Percentiles rank a stretch among this genome's conserved stretches.
Evolutionary conservation across 75 land plant species (phyloP).

Genomic region (Pseudotsuga menziesii): DNA sequence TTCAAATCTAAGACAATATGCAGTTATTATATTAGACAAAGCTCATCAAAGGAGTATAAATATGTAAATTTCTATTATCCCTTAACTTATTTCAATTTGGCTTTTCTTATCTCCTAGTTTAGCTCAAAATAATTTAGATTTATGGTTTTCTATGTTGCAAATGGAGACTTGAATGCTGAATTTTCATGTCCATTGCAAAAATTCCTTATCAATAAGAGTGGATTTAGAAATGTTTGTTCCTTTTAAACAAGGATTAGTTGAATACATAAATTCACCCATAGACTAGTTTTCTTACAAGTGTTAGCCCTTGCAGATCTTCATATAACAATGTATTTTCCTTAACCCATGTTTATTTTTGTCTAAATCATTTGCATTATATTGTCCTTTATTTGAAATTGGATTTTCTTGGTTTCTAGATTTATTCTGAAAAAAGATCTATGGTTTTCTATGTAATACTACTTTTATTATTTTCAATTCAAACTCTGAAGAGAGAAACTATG

Average conservation of each 20-base stretch:
- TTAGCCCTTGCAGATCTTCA: neutral
- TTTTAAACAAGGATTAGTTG: neutral
- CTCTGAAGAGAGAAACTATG: neutral
- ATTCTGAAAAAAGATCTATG: neutral
- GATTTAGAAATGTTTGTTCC: neutral
- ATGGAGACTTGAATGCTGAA: neutral
- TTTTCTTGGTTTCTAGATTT: neutral
- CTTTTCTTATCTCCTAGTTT: neutral
- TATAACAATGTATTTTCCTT: neutral
- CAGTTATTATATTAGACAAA: conserved; percentile 95
- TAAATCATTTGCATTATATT: neutral
- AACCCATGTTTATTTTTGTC: neutral
- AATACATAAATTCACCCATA: neutral
- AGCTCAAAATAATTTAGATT: neutral
- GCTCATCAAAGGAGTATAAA: conserved; percentile 97
- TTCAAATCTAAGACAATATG: conserved; percentile 72
- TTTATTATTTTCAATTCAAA: neutral
- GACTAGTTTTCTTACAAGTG: neutral
- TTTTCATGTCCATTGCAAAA: neutral
- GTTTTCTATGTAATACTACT: neutral
- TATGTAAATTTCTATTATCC: conserved; percentile 42
- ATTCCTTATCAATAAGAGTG: neutral
- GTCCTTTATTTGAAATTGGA: neutral
- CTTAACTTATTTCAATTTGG: neutral
- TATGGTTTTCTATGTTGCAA: neutral